Evolutionary conservation across 306 rosid species (phyloP).

Genomic region (Vigna hirtella): DNA sequence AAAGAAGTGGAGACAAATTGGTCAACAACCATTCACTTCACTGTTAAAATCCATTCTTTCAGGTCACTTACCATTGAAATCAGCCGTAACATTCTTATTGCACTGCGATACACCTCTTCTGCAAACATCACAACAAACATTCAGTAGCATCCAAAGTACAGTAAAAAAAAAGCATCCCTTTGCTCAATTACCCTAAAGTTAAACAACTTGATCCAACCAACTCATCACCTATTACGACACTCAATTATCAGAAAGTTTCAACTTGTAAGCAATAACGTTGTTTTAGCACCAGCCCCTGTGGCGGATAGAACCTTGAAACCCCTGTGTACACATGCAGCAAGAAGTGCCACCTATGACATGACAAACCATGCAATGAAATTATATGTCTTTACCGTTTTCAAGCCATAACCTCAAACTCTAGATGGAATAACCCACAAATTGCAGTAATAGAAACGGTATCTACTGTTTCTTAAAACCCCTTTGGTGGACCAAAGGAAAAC

Average conservation of each 20-base stretch:
- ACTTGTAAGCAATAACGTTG: background rate
- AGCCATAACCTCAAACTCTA: too few species aligned
- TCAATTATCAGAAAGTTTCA: slow-evolving; percentile 12
- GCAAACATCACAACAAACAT: slow-evolving; percentile 44
- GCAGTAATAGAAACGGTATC: too few species aligned
- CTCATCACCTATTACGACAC: background rate
- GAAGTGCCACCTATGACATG: slow-evolving; percentile 88
- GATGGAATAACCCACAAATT: too few species aligned
- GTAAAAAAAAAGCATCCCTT: background rate
- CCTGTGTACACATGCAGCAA: slow-evolving; percentile 94
- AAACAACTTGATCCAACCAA: slow-evolving; percentile 14
- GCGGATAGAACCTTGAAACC: slow-evolving; percentile 92
- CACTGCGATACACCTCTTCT: slow-evolving; percentile 52
- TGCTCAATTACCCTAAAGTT: background rate
- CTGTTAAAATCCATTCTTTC: background rate
- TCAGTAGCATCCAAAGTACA: background rate
- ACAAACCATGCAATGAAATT: slow-evolving; percentile 47
- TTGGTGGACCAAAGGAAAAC: too few species aligned
- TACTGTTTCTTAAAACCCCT: too few species aligned
- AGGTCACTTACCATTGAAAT: slow-evolving; percentile 50
- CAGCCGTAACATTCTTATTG: slow-evolving; percentile 34
- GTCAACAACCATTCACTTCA: background rate
- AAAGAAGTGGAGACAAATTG: background rate
- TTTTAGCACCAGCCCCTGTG: slow-evolving; percentile 87
- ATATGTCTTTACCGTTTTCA: too few species aligned